Base-by-base conservation (phyloP, 257 asterid species). In the Cruciata laevipes region DNA sequence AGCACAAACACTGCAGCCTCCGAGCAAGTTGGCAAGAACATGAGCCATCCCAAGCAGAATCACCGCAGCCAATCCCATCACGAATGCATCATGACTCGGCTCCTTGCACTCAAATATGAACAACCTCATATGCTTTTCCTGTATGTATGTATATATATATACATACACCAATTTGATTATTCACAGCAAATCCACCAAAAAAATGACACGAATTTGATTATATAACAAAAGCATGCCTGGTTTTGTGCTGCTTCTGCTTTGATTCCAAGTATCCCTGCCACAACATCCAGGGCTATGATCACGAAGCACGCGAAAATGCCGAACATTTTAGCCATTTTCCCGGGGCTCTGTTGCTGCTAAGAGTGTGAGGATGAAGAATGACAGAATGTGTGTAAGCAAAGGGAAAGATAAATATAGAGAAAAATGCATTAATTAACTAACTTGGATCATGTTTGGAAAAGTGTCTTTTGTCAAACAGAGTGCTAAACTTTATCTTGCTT, bases 61-160 rank as follows among this genome's bases (percentile, higher is more conserved):
- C 7, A 85, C 83, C n/a, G 98, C 98, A 8, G 86, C 83, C 33
- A 83, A 63, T n/a, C 96, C 99, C 1, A 88, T 69, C 44, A 90
- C 73, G 57, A 70, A 93, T 0, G 99, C 99, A 7, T 84, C 86
- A 57, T 90, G 97, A 69, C 97, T 93, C 33, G 94, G 95, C 75
- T 86, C 83, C 74, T 93, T 90, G 40, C 99, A 93, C 79, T 93
- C 99, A 59, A 90, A 84, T 69, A 93, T 65, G 92, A 89, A 86
- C 49, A 93, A 61, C 77, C 81, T 78, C 71, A 93, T 13, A 67
- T 93, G 97, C 73, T 90, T 93, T 69, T 75, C 91, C 96, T 92
- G 17, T 35, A 64, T 8, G 27, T 31, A 17, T 2, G 11, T 11
- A 9, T n/a, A n/a, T n/a, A n/a, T n/a, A 35, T 4, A 44, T 30